Percentiles rank a stretch among this genome's conserved stretches.
phyloP scores from a whole-genome alignment of 306 rosid genomes.

The Elaeagnus macrophylla region DNA sequence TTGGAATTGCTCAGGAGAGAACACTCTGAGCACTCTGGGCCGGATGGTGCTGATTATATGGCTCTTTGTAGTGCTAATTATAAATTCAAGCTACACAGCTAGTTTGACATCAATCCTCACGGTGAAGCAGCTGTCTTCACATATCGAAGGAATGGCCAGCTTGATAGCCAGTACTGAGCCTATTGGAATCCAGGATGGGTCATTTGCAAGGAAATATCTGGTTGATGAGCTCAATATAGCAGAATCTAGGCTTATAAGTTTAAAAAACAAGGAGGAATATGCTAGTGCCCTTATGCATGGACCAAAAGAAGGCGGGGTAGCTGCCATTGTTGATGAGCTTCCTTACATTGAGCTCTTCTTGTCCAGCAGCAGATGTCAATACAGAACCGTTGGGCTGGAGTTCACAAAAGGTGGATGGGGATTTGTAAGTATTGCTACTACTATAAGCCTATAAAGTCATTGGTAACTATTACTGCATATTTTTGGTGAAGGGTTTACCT shows the following conservation, averaged over 20 bases:
- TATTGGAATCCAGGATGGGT: constrained; percentile 79
- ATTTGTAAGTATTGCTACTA: constrained; percentile 48
- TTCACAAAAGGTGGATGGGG: constrained; percentile 91
- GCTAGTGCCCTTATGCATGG: constrained; percentile 47
- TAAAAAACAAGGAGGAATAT: constrained; percentile 47
- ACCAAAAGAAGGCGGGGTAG: constrained; percentile 61
- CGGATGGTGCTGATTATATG: constrained; percentile 73
- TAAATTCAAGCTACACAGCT: constrained; percentile 90
- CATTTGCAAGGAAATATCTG: constrained; percentile 53
- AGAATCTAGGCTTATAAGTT: constrained; percentile 45
- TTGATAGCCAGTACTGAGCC: constrained; percentile 49
- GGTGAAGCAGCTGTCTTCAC: constrained; percentile 58
- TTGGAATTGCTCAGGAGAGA: constrained; percentile 45
- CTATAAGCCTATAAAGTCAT: neutral
- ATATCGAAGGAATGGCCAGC: constrained; percentile 68
- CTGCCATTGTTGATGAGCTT: constrained; percentile 77
- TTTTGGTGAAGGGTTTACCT: neutral
- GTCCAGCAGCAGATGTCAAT: constrained; percentile 38
- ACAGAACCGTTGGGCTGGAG: constrained; percentile 73
- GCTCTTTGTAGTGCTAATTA: constrained; percentile 82
- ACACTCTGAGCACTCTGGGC: constrained; percentile 67
- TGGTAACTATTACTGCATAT: neutral
- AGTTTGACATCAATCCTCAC: constrained; percentile 91
- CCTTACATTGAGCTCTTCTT: constrained; percentile 66
- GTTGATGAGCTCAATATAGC: constrained; percentile 56